Base-by-base conservation (phyloP, 352 stramenopile genomes). In the Phytophthora kernoviae region DNA sequence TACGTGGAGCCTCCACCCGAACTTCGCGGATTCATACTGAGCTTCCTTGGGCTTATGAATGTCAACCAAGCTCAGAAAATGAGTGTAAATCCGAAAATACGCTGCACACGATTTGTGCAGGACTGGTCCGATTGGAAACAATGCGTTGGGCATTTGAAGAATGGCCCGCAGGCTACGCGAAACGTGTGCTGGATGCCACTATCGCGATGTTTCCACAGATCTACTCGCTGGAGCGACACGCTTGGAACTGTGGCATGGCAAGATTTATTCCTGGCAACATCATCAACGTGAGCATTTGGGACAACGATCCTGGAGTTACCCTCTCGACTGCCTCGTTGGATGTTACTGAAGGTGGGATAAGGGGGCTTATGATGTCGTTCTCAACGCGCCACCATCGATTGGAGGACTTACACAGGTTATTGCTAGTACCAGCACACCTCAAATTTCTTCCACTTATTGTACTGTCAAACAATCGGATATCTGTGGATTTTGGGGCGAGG, bases 221-320 rank as follows among this genome's bases (percentile, higher is more conserved):
- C n/a, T 70, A 70, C 7, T 62, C 74, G 2, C 62, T 64, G 6
- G 65, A 83, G 11, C 57, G 81, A 0, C 80, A 88, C 61, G 51
- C 86, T 0, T 93, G 81, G 81, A 89, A 90, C 32, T 93, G 84
- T 18, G 84, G 81, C 0, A 73, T 79, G 55, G 67, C 62, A 0
- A 65, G 46, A 3, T 88, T 90, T 45, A 57, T 68, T 17, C 67
- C 73, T 4, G 50, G 32, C 6, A 81, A 49, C 45, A 75, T 43
- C 14, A 67, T 91, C 24, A 66, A 78, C 26, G 73, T 91, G 24
- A 93, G 63, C 22, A 66, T 91, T n/a, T 88, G 82, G 81, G 84
- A 93, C 42, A 93, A 93, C 37, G 84, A 93, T 18, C 69, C 81
- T 6, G 81, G 81, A 3, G 59, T 93, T 10, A 93, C 84, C 5